Percentiles rank a stretch among this genome's conserved stretches.
Evolutionary conservation across 1,284 basidiomycete species (phyloP).

Genomic region (Sporisorium graminicola): DNA sequence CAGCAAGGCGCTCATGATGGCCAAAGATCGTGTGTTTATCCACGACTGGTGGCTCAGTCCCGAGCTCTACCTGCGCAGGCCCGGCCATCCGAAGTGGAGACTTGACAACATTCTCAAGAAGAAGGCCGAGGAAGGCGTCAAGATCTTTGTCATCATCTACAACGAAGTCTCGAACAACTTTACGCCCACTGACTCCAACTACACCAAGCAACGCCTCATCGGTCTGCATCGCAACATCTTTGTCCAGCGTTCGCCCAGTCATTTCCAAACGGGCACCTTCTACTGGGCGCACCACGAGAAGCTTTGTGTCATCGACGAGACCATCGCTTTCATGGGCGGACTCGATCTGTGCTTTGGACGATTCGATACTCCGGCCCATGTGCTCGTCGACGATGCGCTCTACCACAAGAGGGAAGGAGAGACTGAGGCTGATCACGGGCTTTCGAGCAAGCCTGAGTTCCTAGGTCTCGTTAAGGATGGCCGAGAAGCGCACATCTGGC

Average conservation of each 20-base stretch:
- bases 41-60: constrained; percentile 70
- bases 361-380: constrained; percentile 90
- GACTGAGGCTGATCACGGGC: constrained; percentile 28
- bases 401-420: constrained; percentile 42
- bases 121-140: constrained; percentile 95
- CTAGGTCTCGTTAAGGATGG: constrained; percentile 72
- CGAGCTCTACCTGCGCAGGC: constrained; percentile 87
- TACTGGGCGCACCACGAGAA: constrained; percentile 98
- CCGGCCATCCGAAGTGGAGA: constrained; percentile 86
- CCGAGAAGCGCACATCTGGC: constrained; percentile 81
- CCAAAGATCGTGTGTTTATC: constrained; percentile 78
- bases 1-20: constrained; percentile 90
- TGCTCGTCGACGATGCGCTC: constrained; percentile 83
- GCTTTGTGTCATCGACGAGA: constrained; percentile 95
- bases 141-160: constrained; percentile 87
- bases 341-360: constrained; percentile 81
- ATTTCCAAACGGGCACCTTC: constrained; percentile 96
- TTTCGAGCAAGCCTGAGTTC: constrained; percentile 37
- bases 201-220: constrained; percentile 89
- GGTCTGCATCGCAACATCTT: constrained; percentile 91
- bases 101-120: constrained; percentile 88
- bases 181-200: constrained; percentile 77
- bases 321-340: constrained; percentile 98
- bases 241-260: constrained; percentile 95
- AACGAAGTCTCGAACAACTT: constrained; percentile 98